phyloP scores from a whole-genome alignment of 345 rosid genomes.

The Angophora floribunda region DNA sequence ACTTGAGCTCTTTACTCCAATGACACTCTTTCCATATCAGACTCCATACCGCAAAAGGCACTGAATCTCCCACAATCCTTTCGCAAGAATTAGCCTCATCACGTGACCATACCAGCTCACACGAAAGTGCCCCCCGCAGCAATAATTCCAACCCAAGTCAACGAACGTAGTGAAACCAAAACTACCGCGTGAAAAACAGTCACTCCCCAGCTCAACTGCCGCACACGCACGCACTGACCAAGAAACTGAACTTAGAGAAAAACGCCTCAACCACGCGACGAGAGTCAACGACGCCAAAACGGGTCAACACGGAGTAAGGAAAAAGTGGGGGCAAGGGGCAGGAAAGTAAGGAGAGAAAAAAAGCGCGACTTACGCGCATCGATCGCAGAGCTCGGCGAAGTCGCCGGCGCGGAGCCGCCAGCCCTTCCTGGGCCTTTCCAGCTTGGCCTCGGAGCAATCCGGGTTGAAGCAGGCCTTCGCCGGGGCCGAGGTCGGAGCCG shows the following conservation, averaged over 20 bases:
- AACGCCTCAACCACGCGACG: neutral
- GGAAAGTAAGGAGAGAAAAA: neutral
- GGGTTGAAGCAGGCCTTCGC: slow-evolving; percentile 58
- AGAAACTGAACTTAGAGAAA: neutral
- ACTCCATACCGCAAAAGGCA: neutral
- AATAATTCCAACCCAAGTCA: neutral
- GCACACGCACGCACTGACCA: neutral
- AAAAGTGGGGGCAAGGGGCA: too few species aligned
- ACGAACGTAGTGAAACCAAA: neutral
- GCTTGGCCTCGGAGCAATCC: slow-evolving; percentile 53
- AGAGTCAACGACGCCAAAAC: neutral
- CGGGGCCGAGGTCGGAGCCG: neutral
- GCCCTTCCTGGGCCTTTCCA: slow-evolving; percentile 52
- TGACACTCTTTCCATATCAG: neutral
- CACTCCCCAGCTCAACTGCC: neutral
- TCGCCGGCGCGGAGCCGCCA: slow-evolving; percentile 87
- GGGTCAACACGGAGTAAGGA: neutral
- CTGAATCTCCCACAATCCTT: neutral
- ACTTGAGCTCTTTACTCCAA: neutral
- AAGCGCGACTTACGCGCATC: slow-evolving; percentile 67
- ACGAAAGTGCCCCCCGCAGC: neutral
- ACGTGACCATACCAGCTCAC: neutral
- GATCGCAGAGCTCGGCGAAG: slow-evolving; percentile 84
- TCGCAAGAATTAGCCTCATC: neutral
- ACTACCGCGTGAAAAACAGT: neutral